Conservation (phyloP, 1,139 yeast species). For the Blastobotrys aristatus region DNA sequence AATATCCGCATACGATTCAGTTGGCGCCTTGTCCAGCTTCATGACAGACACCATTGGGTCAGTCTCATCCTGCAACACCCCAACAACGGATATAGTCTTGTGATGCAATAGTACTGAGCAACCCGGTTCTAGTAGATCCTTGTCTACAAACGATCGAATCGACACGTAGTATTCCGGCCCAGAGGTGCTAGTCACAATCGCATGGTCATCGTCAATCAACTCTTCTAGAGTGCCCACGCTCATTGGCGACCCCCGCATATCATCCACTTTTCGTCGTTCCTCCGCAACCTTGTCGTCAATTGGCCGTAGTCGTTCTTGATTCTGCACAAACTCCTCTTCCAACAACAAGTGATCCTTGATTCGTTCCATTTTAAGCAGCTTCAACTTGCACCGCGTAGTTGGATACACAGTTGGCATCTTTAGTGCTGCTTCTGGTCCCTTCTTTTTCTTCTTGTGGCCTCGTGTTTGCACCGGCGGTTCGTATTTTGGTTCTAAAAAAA, state of each 20-base stretch:
- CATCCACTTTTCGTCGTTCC: constrained; percentile 92
- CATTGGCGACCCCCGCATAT: constrained; percentile 94
- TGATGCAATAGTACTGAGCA: constrained; percentile 94
- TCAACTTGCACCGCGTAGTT: constrained; percentile 87
- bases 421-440: constrained; percentile 85
- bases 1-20: constrained; percentile 93
- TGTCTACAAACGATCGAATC: constrained; percentile 95
- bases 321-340: constrained; percentile 94
- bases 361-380: constrained; percentile 86
- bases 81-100: constrained; percentile 90
- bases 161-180: constrained; percentile 98
- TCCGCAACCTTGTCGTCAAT: constrained; percentile 96
- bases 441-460: constrained; percentile 71
- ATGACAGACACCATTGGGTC: constrained; percentile 97
- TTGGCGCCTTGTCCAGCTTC: constrained; percentile 97
- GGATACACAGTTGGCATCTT: constrained; percentile 89
- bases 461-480: constrained; percentile 98
- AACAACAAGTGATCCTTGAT: constrained; percentile 91
- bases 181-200: constrained; percentile 91
- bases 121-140: constrained; percentile 95
- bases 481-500: constrained; percentile 82
- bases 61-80: constrained; percentile 93
- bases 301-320: constrained; percentile 92
- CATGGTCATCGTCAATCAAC: constrained; percentile 97
- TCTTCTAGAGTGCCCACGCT: constrained; percentile 96